These are phyloP conservation scores for Vitis cinerea DNA, from an alignment of 164 flowering plant genomes.

Conservation along the genomic window DNA sequence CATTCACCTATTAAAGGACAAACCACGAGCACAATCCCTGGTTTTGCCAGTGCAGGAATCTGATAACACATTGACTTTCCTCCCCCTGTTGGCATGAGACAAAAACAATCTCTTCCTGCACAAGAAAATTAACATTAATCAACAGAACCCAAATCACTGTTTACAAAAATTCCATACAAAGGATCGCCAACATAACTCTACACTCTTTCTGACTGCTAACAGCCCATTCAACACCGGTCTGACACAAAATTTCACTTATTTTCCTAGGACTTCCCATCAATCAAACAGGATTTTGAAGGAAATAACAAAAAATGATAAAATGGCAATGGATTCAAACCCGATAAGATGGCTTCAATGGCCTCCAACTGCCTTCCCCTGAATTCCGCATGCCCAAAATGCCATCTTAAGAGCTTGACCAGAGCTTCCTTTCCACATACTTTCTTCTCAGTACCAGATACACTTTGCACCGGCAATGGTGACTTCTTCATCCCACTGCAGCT, in stretches of 20 bases:
- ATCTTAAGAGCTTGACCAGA: slow-evolving; percentile 68
- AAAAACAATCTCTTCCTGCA: slow-evolving; percentile 89
- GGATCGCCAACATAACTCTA: no score
- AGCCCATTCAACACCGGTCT: no score
- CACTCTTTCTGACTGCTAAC: no score
- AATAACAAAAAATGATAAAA: background rate
- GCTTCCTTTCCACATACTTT: slow-evolving; percentile 41
- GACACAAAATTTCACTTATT: background rate
- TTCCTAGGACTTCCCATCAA: background rate
- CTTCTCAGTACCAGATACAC: slow-evolving; percentile 27
- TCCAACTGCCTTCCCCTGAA: slow-evolving; percentile 87
- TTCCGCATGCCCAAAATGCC: slow-evolving; percentile 81
- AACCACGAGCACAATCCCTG: slow-evolving; percentile 86
- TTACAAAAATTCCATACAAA: no score
- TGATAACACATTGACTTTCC: slow-evolving; percentile 96
- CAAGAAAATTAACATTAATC: background rate
- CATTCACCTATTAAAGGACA: slow-evolving; percentile 84
- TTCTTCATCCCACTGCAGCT: slow-evolving; percentile 49
- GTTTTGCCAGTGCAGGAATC: slow-evolving; percentile 76
- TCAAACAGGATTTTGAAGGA: background rate
- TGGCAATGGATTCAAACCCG: slow-evolving; percentile 43
- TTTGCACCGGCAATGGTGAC: slow-evolving; percentile 56
- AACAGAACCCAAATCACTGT: background rate
- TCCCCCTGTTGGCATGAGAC: slow-evolving; percentile 97
- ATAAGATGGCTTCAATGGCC: slow-evolving; percentile 83